Evolutionary conservation across 768 basidiomycete species (phyloP), one percentile per base, ranked within the genome.

Genomic region (Lentinula lateritia): DNA sequence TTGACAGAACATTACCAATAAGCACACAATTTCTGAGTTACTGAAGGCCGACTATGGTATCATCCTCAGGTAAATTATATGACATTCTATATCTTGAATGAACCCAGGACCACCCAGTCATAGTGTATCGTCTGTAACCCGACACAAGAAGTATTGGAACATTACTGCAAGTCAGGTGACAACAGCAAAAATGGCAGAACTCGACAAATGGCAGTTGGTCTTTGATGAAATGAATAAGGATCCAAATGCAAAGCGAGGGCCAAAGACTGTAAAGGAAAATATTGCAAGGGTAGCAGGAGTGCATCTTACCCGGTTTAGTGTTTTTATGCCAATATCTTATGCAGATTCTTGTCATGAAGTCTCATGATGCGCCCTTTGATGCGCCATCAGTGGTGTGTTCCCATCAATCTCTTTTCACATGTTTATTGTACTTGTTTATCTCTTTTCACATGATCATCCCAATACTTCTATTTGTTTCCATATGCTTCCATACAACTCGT

Each of bases 221-320:
- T 50, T 72, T 6, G 71, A 73, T 41, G 73, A 76, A 64, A 70
- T 77, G 69, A 66, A 65, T 10, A 73, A 72, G 50, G 76, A 76
- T 54, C 69, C 71, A 0, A 64, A 59, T 28, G 68, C 71, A 35
- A 67, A 65, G 48, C 65, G 64, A 0, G 76, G 76, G 10, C 66
- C 70, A 12, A 52, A 61, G 15, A 65, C 65, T 38, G 64, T 76
- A 32, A 73, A 74, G 62, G 63, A 71, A 35, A 59, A 63, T 3
- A 71, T 77, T 39, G 66, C 71, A 38, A 48, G 63, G 53, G 70
- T 73, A 16, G 71, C 69, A 1, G 68, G 76, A 62, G 56, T 72
- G 46, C 65, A 78, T 74, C 61, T 72, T n/a, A 70, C 70, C 2
- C 61, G 70, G 73, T 72, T 41, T 16, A 41, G 39, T 41, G 1